Conservation (phyloP, 495 filamentous ascomycete genomes). For the Penicillium alfredii region DNA sequence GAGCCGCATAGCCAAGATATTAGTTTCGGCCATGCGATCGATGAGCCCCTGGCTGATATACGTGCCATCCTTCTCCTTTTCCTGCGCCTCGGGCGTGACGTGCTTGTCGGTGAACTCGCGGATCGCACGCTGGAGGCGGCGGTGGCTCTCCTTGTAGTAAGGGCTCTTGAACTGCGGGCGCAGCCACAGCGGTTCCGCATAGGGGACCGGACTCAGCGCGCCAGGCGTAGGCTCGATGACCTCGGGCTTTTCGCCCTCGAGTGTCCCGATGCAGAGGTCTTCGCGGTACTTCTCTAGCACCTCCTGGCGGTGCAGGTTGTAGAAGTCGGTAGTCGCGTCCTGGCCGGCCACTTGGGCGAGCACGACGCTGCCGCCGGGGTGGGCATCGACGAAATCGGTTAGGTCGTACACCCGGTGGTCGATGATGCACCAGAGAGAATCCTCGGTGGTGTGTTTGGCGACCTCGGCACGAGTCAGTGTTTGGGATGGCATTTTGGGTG, state of each 20-base stretch:
- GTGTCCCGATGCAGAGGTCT: constrained; percentile 64
- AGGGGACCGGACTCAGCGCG: constrained; percentile 69
- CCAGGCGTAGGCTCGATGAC: constrained; percentile 65
- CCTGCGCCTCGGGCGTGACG: constrained; percentile 67
- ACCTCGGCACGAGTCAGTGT: constrained; percentile 44
- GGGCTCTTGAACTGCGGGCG: constrained; percentile 72
- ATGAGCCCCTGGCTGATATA: constrained; percentile 73
- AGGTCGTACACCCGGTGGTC: constrained; percentile 56
- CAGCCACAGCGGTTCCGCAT: constrained; percentile 78
- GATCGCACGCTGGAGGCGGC: constrained; percentile 61
- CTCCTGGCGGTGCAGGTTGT: constrained; percentile 54
- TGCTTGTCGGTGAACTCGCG: constrained; percentile 68
- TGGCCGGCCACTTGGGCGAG: constrained; percentile 50
- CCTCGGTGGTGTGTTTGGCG: constrained; percentile 46
- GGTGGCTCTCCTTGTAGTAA: constrained; percentile 76
- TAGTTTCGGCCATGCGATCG: constrained; percentile 65
- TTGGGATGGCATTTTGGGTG: constrained; percentile 24
- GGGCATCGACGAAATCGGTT: constrained; percentile 52
- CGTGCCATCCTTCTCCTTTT: constrained; percentile 70
- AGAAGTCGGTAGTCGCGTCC: constrained; percentile 52
- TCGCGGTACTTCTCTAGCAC: constrained; percentile 68
- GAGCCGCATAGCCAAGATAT: constrained; percentile 74
- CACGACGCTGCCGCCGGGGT: constrained; percentile 53
- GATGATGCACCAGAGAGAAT: constrained; percentile 53
- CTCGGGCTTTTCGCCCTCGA: constrained; percentile 68